Evolutionary conservation across 2,329 filamentous ascomycete genomes (phyloP), one percentile per base, ranked within the genome.

Genomic region (Aspergillus sergii): DNA sequence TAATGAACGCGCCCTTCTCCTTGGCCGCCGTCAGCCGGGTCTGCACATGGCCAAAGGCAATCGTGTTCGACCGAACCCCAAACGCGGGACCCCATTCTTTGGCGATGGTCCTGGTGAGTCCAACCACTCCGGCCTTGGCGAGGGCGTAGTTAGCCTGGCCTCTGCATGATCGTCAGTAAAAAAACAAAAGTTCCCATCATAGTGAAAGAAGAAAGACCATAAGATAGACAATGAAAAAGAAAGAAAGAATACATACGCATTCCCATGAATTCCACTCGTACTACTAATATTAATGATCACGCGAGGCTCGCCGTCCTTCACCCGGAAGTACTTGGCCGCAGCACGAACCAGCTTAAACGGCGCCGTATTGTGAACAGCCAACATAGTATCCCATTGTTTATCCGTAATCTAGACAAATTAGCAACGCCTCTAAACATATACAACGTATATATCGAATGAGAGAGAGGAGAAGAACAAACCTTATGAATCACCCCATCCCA

Each of bases 401-500:
- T 96, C 92, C 19, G 89, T 91, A 84, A 93, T 94, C 84, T 86
- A 59, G 12, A 36, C 34, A 14, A 50, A 19, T 62, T 56, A 48
- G 34, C 48, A 43, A 41, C 32, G 4, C 32, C 10, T 34, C 10
- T 9, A 34, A 34, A 12, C 10, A 34, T 11, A 34, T 34, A 34
- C 11, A 57, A 57, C 21, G 45, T 23, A 19, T 19, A 46, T 36
- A 54, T 51, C n/a, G n/a, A n/a, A n/a, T n/a, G n/a, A 41, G 34
- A 39, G 53, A 64, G 4, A 28, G 26, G 26, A 28, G 23, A 26
- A 26, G 9, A 61, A 68, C 61, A 16, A 26, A 86, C 84, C 80
- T 95, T 96, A 84, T 96, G 92, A 69, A 96, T 93, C 45, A 96
- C 92, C 8, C 90, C 93, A 77, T 97, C 93, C 92, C 93, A 96